Conservation (phyloP, 495 filamentous ascomycete species). For the Lasiosphaeris hirsuta region DNA sequence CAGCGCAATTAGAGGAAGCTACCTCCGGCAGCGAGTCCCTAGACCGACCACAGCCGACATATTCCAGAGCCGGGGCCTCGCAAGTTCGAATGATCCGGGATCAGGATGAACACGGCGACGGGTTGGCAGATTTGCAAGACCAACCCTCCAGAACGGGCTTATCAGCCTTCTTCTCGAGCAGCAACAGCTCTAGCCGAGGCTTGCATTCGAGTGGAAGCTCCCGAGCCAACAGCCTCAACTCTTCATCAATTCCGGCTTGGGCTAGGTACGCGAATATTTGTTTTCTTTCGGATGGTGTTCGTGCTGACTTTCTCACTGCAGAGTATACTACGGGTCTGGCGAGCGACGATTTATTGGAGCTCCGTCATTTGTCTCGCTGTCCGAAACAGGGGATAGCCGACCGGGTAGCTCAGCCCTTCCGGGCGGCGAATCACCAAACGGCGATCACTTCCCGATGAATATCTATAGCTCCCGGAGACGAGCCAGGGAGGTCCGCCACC, state of each 20-base stretch:
- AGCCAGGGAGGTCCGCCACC: slow-evolving; percentile 34
- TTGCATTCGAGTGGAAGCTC: slow-evolving; percentile 48
- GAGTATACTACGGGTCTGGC: slow-evolving; percentile 54
- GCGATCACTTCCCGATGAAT: slow-evolving; percentile 44
- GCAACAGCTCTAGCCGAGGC: slow-evolving; percentile 42
- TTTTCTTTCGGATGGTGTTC: background rate
- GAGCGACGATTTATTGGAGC: slow-evolving; percentile 46
- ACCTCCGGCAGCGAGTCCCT: slow-evolving; percentile 39
- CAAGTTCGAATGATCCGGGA: slow-evolving; percentile 40
- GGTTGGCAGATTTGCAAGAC: slow-evolving; percentile 48
- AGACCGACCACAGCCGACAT: slow-evolving; percentile 34
- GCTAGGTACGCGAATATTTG: slow-evolving; percentile 43
- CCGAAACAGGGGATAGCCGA: slow-evolving; percentile 41
- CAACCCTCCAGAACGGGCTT: slow-evolving; percentile 47
- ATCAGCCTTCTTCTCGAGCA: slow-evolving; percentile 38
- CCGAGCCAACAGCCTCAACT: slow-evolving; percentile 49
- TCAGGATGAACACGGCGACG: slow-evolving; percentile 55
- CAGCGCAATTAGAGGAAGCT: slow-evolving; percentile 34
- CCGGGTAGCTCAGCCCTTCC: slow-evolving; percentile 35
- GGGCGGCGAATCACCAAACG: slow-evolving; percentile 38
- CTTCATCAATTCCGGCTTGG: slow-evolving; percentile 62
- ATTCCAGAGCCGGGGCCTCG: slow-evolving; percentile 31
- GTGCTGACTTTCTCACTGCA: slow-evolving; percentile 7
- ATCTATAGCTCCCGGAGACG: slow-evolving; percentile 53
- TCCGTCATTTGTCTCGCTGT: slow-evolving; percentile 36